Base-by-base conservation (phyloP, 768 basidiomycete genomes). In the Lactarius hatsudake region DNA sequence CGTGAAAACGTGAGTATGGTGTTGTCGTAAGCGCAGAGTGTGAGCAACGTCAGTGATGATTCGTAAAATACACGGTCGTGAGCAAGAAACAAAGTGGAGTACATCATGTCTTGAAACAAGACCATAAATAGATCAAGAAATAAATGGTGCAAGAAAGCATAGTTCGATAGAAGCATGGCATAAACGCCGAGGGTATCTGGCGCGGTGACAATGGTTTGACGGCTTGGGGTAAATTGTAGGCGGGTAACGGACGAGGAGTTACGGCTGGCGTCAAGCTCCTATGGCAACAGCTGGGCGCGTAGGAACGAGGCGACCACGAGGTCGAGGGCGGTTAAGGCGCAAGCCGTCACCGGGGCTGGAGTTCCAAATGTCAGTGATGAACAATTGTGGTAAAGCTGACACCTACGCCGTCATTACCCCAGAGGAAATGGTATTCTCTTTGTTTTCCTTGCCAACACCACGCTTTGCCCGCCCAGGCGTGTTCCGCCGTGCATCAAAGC, bases 391-490 rank as follows among this genome's bases (percentile, higher is more conserved):
- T n/a, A 23, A 18, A 54, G 65, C 62, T 26, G 59, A 6, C 2
- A 84, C 87, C 71, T 74, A 91, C 90, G 83, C 87, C 76, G 80
- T 81, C 64, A 85, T 77, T 38, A 74, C 68, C 69, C 80, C 73
- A 73, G 78, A 74, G 64, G 77, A 61, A 60, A 36, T 84, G 70
- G 83, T 83, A 66, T 85, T 87, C 57, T 78, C 78, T 73, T 79
- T 61, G 75, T 83, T 65, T 74, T 77, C 76, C 79, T 87, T 76
- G 36, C 82, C 83, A 0, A 77, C 79, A 70, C 81, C 85, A 42
- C 86, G 83, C 77, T 90, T 91, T 51, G 86, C 77, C 86, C 83
- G 86, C 1, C 89, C 89, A 1, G 85, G 78, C 0, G 84, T 83
- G 0, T 78, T 80, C n/a, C 87, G 80, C 15, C 87, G 80, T 0